Percentiles rank a stretch among this genome's conserved stretches.
Evolutionary conservation across 805 yeast genomes (phyloP).

Genomic region (Starmerella riodocensis): DNA sequence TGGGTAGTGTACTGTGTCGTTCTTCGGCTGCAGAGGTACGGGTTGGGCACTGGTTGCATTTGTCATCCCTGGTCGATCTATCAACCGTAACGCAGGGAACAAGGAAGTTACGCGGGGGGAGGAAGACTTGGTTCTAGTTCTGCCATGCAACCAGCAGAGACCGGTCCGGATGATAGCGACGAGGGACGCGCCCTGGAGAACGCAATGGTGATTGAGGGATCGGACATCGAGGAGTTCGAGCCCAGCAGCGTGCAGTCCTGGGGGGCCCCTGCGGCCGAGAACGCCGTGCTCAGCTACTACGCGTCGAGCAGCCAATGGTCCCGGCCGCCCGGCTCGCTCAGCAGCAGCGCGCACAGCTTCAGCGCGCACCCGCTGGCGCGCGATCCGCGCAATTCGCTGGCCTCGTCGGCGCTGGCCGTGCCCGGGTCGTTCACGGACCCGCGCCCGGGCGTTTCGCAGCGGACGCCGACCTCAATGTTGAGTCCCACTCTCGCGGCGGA

Average conservation of each 20-base stretch:
- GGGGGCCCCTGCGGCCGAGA: slow-evolving; percentile 11
- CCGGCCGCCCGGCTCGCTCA: slow-evolving; percentile 4
- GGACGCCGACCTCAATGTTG: background rate
- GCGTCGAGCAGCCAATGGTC: slow-evolving; percentile 15
- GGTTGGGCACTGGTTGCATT: background rate
- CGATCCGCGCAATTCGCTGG: background rate
- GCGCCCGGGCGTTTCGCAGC: background rate
- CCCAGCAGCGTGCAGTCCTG: slow-evolving; percentile 5
- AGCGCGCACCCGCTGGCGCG: background rate
- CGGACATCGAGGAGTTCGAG: slow-evolving; percentile 16
- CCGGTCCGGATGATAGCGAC: slow-evolving; percentile 12
- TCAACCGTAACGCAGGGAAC: background rate
- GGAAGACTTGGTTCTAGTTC: slow-evolving; percentile 2
- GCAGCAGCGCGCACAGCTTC: background rate
- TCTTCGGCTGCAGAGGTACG: background rate
- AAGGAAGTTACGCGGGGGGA: no score
- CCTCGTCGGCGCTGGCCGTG: background rate
- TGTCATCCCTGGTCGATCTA: background rate
- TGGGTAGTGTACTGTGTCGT: background rate
- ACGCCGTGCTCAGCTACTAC: slow-evolving; percentile 15
- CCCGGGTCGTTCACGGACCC: background rate
- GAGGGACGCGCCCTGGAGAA: slow-evolving; percentile 17
- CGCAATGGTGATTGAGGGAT: slow-evolving; percentile 23
- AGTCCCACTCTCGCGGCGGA: background rate
- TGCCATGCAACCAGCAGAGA: slow-evolving; percentile 6